These are phyloP conservation scores for Taphrina flavorubra DNA, from an alignment of 1,139 yeast genomes.

Conservation along the genomic window DNA sequence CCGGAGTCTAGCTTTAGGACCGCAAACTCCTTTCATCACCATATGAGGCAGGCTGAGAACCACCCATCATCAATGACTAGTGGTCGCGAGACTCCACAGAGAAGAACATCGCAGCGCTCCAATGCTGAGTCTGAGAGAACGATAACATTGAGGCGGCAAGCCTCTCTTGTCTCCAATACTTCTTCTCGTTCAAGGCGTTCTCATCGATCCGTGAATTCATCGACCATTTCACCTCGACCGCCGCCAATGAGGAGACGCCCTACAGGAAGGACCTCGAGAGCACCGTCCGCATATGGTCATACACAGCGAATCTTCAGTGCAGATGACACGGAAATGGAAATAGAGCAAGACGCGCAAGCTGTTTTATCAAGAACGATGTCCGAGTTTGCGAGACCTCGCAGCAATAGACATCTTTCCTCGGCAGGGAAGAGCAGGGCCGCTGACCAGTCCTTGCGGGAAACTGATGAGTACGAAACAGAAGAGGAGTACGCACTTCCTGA, in stretches of 20 bases:
- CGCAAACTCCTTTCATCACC: constrained; percentile 30
- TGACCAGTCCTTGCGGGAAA: constrained; percentile 27
- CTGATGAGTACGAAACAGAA: constrained; percentile 33
- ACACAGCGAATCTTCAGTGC: constrained; percentile 38
- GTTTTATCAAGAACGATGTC: constrained; percentile 20
- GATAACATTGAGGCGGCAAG: constrained; percentile 1
- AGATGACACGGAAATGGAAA: constrained; percentile 41
- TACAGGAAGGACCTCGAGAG: constrained; percentile 20
- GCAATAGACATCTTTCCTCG: constrained; percentile 17
- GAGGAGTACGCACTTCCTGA: constrained; percentile 24
- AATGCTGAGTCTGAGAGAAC: constrained; percentile 23
- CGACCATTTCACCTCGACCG: constrained; percentile 11
- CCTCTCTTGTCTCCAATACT: constrained; percentile 14
- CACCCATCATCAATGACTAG: background rate
- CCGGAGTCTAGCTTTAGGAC: constrained; percentile 28
- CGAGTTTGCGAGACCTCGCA: constrained; percentile 21
- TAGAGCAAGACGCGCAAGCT: constrained; percentile 41
- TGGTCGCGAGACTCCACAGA: background rate
- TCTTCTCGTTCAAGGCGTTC: constrained; percentile 15
- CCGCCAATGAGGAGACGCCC: constrained; percentile 21
- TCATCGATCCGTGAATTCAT: background rate
- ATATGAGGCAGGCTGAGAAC: constrained; percentile 3
- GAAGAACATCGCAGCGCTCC: constrained; percentile 19
- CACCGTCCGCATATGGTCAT: constrained; percentile 13
- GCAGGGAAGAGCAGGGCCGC: constrained; percentile 19